Evolutionary conservation across 257 asterid species (phyloP).

Genomic region (Parsonsia alboflavescens): DNA sequence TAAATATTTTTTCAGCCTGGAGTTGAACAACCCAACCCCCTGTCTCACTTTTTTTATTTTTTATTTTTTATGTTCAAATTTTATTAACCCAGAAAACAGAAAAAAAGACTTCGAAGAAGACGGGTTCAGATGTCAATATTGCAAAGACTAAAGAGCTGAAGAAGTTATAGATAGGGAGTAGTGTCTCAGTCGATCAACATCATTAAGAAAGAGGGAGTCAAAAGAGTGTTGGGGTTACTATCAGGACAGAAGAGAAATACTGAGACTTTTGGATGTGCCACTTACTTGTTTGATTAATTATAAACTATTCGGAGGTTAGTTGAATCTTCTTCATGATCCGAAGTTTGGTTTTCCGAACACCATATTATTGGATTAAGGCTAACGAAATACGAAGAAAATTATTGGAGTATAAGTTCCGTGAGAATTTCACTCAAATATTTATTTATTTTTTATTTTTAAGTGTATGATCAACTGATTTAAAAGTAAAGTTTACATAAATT

Average conservation of each 20-base stretch:
- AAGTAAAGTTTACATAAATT: too few species aligned
- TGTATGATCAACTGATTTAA: too few species aligned
- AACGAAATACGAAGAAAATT: too few species aligned
- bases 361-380: too few species aligned
- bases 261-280: neutral
- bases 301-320: neutral
- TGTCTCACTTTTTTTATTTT: too few species aligned
- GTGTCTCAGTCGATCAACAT: neutral
- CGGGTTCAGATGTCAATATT: neutral
- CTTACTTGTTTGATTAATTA: neutral
- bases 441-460: too few species aligned
- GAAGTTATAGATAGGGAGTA: neutral
- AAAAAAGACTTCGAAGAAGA: neutral
- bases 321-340: too few species aligned
- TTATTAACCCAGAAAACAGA: too few species aligned
- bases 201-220: neutral
- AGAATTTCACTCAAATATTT: too few species aligned
- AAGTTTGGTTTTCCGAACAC: too few species aligned
- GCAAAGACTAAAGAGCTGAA: neutral
- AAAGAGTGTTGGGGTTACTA: neutral
- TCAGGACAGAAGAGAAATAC: neutral
- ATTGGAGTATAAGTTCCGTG: too few species aligned
- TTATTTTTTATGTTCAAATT: too few species aligned
- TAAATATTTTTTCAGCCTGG: slow-evolving; percentile 29
- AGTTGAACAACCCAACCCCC: slow-evolving; percentile 54